Evolutionary conservation across 495 filamentous ascomycete genomes (phyloP), one percentile per base, ranked within the genome.

Genomic region (Pyronema domesticum): DNA sequence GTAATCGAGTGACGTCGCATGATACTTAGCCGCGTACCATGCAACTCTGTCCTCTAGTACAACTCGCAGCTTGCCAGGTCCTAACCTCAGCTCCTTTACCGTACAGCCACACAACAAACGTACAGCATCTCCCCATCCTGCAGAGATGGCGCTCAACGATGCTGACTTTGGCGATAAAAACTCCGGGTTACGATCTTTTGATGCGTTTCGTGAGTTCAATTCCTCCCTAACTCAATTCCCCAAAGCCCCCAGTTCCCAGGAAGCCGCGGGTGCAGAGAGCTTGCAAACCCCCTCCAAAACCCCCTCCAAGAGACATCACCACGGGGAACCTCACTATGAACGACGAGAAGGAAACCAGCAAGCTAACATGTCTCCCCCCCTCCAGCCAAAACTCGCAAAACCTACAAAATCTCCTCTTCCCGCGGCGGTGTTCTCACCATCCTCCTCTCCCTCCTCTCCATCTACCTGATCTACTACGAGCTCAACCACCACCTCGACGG

Each of bases 361-460:
- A 30, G 23, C 23, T 30, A 30, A 30, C 23, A 30, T 30, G 5
- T 30, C 23, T 30, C 5, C 23, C 23, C 5, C 23, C 19, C 40
- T 46, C 30, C 60, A 95, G 89, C 91, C 45, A 99, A 99, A 79
- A 66, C 63, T 34, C 63, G 85, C 86, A 54, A 94, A 94, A 76
- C 73, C 85, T 99, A 95, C 70, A 80, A 86, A 37, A 80, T 83
- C 33, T 79, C 78, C 52, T 85, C 85, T 46, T 76, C 80, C 37
- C 81, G 79, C 62, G 93, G 93, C 63, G 88, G 91, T 53, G 84
- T 89, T 73, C 91, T 86, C 78, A 95, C 93, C n/a, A 73, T 95
- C 47, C 70, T 82, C 42, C 83, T 99, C 68, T 68, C 86, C 52
- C 37, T 81, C 19, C 68, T 89, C 15, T 87, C 82, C 60, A 67